phyloP scores from a whole-genome alignment of 2,329 filamentous ascomycete genomes.

The Neonectria hederae region DNA sequence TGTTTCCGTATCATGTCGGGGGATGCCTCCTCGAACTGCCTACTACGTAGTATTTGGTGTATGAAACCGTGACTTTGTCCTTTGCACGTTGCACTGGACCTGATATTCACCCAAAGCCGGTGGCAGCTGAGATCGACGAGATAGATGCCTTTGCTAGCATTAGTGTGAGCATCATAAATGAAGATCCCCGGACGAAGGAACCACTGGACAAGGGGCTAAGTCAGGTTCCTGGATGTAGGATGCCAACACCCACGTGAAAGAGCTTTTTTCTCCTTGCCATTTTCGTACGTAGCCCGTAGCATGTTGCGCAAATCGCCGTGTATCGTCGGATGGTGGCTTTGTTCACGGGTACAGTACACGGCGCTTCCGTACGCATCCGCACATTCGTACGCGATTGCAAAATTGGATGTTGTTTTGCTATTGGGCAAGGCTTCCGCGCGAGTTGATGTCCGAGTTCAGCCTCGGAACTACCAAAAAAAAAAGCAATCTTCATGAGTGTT shows the following conservation, averaged over 20 bases:
- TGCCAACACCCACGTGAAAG: slow-evolving; percentile 3
- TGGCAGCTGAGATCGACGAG: slow-evolving; percentile 16
- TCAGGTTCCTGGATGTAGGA: slow-evolving; percentile 16
- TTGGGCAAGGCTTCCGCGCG: not conserved
- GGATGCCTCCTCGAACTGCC: not conserved
- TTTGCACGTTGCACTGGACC: not conserved
- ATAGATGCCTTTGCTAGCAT: slow-evolving; percentile 5
- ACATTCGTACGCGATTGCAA: slow-evolving; percentile 1
- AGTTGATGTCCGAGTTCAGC: not conserved
- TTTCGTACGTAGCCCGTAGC: not conserved
- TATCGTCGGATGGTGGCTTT: slow-evolving; percentile 5
- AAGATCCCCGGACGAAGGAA: slow-evolving; percentile 9
- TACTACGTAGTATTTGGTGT: too few relatives aligned
- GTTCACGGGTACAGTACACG: not conserved
- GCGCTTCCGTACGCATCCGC: not conserved
- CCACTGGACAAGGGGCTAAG: slow-evolving; percentile 15
- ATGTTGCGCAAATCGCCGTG: slow-evolving; percentile 5
- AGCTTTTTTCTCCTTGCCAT: slow-evolving; percentile 2
- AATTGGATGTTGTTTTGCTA: slow-evolving; percentile 2
- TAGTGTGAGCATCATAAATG: slow-evolving; percentile 11
- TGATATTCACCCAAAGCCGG: not conserved
- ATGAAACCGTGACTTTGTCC: not conserved
- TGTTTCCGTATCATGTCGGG: not conserved
- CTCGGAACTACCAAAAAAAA: not conserved
- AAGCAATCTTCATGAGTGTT: not conserved